phyloP scores from a whole-genome alignment of 108 stramenopile species.

The Conticribra weissflogii region DNA sequence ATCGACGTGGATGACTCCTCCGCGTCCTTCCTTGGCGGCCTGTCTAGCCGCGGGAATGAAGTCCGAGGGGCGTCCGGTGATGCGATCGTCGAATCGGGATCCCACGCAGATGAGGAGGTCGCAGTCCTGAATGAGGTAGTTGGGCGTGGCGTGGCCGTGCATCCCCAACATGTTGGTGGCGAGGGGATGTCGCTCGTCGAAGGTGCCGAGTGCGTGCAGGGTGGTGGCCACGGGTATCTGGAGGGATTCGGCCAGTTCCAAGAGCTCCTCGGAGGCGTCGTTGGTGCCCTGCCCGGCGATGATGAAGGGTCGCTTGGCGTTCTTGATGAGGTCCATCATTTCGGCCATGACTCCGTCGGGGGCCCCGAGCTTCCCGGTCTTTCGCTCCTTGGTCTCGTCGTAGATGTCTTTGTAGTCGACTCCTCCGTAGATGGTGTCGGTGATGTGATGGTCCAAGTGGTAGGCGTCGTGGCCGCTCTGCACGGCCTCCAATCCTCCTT shows the following conservation, averaged over 20 bases:
- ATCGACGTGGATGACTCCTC: conserved; percentile 92
- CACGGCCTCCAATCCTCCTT: conserved; percentile 38
- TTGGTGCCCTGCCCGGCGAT: conserved; percentile 92
- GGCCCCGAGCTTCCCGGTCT: conserved; percentile 35
- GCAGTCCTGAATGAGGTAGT: conserved; percentile 89
- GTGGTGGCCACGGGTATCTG: conserved; percentile 92
- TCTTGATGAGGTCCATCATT: conserved; percentile 72
- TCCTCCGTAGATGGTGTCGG: conserved; percentile 58
- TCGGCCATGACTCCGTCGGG: conserved; percentile 59
- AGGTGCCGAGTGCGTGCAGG: conserved; percentile 83
- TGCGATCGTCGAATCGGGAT: conserved; percentile 92
- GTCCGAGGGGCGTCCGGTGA: conserved; percentile 79
- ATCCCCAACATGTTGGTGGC: conserved; percentile 92
- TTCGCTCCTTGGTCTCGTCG: conserved; percentile 51
- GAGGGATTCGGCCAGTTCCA: conserved; percentile 81
- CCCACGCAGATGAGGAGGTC: conserved; percentile 89
- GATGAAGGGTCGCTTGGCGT: conserved; percentile 88
- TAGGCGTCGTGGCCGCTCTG: conserved; percentile 58
- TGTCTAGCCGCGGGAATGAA: conserved; percentile 84
- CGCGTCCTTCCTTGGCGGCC: conserved; percentile 82
- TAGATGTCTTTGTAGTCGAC: conserved; percentile 51
- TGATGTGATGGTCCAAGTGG: conserved; percentile 75
- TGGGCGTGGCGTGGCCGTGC: conserved; percentile 92
- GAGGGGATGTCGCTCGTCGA: conserved; percentile 85
- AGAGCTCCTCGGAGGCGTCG: conserved; percentile 77